Base-by-base conservation (phyloP, 768 basidiomycete genomes). In the Hygrocybe punicea region DNA sequence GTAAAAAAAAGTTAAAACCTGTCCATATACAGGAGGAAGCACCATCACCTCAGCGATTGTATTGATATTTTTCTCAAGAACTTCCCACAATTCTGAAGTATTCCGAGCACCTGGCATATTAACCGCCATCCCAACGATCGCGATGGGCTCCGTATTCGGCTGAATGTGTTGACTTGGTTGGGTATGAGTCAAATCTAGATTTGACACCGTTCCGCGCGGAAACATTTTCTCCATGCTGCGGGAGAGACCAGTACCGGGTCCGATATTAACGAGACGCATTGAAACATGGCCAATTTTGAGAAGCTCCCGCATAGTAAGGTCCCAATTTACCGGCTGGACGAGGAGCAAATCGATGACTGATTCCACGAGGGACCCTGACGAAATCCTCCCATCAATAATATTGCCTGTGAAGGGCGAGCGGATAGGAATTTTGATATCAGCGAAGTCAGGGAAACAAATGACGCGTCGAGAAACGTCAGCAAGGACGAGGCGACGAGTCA, bases 111-210 rank as follows among this genome's bases (percentile, higher is more conserved):
- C 82, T n/a, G 79, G 79, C 72, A 80, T 71, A 49, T 77, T 81
- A 40, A 83, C 75, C 1, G 86, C 83, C 85, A 89, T 87, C 8
- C 88, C 89, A 48, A 89, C 73, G 55, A 89, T 81, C 0, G 88
- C 89, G 48, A 90, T 81, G 3, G 83, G 78, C 46, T 82, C 77
- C 59, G 78, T 76, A 39, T 72, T 73, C 6, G 66, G 58, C 16
- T 34, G 19, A 9, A 37, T 39, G 5, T 16, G 51, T 40, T 51
- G 44, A 36, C 29, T 39, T 34, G 47, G 14, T n/a, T 53, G 37
- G 2, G 49, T 40, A 16, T 56, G 58, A 17, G 67, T 63, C 21
- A 67, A 53, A 53, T 76, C 66, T 45, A 67, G 53, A 24, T 61
- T 51, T 2, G 58, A 48, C 9, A 61, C 58, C 50, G 42, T 47